Evolutionary conservation across 495 filamentous ascomycete species (phyloP).

Genomic region (Cladorrhinum samala): DNA sequence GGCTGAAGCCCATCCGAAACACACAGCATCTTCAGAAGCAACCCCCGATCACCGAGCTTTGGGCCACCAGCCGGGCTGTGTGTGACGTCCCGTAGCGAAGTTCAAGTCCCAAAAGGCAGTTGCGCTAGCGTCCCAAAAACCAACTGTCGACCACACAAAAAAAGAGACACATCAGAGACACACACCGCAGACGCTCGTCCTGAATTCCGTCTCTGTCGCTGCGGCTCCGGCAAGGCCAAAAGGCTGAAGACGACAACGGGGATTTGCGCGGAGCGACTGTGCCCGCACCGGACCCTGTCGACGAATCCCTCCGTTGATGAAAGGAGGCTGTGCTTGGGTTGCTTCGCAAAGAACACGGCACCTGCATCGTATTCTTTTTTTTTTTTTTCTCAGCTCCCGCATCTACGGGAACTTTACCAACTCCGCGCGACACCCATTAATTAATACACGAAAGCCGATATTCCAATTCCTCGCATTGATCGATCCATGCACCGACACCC

Average conservation of each 20-base stretch:
- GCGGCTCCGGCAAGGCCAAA: neutral
- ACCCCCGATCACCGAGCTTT: neutral
- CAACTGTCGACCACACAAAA: neutral
- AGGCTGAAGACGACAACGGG: neutral
- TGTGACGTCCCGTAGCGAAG: neutral
- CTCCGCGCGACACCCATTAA: neutral
- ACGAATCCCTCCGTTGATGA: conserved; percentile 10
- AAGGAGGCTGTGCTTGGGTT: conserved; percentile 19
- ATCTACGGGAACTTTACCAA: neutral
- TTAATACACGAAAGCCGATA: neutral
- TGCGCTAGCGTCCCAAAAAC: neutral
- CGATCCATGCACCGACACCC: conserved; percentile 3
- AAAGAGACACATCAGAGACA: no score
- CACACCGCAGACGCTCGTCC: no score
- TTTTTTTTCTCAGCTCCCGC: conserved; percentile 2
- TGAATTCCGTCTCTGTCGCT: neutral
- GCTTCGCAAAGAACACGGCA: conserved; percentile 12
- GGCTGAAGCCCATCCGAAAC: conserved; percentile 10
- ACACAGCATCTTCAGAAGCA: neutral
- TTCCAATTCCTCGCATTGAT: neutral
- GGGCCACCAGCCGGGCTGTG: neutral
- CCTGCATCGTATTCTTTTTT: conserved; percentile 6
- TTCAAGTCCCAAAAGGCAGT: neutral
- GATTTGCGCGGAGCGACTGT: neutral
- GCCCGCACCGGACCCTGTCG: neutral